A percentile compares a stretch with the other conserved stretches of the same genome.
Evolutionary conservation across 2,329 filamentous ascomycete species (phyloP).

Genomic region (Talaromyces piceae): DNA sequence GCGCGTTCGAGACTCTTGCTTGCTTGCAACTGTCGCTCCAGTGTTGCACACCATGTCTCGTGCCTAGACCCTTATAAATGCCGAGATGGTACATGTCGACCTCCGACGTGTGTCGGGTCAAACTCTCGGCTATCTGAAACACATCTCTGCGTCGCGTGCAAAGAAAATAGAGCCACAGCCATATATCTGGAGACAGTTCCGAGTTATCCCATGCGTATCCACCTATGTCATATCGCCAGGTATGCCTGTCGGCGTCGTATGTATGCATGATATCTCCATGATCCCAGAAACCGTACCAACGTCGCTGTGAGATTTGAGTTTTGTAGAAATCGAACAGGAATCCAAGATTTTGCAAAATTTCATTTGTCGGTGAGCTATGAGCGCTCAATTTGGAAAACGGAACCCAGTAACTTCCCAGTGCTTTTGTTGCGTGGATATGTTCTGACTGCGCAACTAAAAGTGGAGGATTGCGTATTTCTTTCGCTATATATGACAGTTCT

Average conservation of each 20-base stretch:
- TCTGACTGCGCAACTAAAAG: conserved; percentile 43
- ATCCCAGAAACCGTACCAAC: conserved; percentile 59
- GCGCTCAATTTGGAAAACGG: conserved; percentile 23
- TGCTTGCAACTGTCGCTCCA: conserved; percentile 56
- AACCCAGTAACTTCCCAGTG: conserved; percentile 51
- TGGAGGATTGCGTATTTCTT: conserved; percentile 46
- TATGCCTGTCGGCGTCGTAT: conserved; percentile 52
- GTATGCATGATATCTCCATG: conserved; percentile 58
- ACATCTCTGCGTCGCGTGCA: conserved; percentile 51
- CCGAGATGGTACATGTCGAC: conserved; percentile 58
- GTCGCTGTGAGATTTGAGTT: conserved; percentile 48
- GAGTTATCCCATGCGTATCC: conserved; percentile 61
- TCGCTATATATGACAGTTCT: conserved; percentile 37
- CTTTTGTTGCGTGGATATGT: conserved; percentile 46
- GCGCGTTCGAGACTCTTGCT: conserved; percentile 51
- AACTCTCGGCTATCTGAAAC: conserved; percentile 52
- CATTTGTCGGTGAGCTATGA: conserved; percentile 19
- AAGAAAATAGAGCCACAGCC: conserved; percentile 57
- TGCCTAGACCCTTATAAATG: conserved; percentile 52
- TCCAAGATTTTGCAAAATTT: conserved; percentile 48
- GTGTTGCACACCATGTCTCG: conserved; percentile 57
- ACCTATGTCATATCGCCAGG: conserved; percentile 57
- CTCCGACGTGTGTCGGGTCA: conserved; percentile 53
- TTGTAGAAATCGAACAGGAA: conserved; percentile 52
- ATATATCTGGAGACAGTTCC: conserved; percentile 55